Evolutionary conservation across 805 yeast genomes (phyloP).

Genomic region (Yamadazyma philogaea): DNA sequence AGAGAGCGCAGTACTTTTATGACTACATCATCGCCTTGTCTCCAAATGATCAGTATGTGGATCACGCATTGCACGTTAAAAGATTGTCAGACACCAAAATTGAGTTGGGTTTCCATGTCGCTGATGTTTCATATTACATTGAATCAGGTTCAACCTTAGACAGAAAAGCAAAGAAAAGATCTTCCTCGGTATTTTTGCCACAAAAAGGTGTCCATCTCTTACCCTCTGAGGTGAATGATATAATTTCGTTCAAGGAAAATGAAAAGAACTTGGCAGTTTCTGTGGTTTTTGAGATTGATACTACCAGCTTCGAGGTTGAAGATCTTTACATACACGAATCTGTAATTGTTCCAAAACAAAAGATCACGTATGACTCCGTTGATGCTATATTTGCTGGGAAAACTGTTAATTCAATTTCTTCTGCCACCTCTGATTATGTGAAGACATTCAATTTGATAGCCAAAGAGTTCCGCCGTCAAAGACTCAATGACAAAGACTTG

Average conservation of each 20-base stretch:
- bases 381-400: conserved; percentile 46
- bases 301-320: conserved; percentile 65
- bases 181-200: conserved; percentile 83
- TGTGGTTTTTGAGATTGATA: conserved; percentile 76
- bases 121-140: conserved; percentile 73
- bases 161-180: conserved; percentile 85
- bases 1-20: conserved; percentile 51
- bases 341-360: conserved; percentile 58
- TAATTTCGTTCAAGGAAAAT: conserved; percentile 59
- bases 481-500: conserved; percentile 50
- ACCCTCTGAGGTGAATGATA: conserved; percentile 61
- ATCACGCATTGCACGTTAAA: conserved; percentile 81
- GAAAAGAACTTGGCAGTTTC: conserved; percentile 66
- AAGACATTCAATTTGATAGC: conserved; percentile 63
- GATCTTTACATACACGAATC: conserved; percentile 77
- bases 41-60: conserved; percentile 57
- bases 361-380: conserved; percentile 52
- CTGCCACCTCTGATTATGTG: conserved; percentile 63
- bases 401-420: conserved; percentile 30
- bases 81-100: conserved; percentile 55
- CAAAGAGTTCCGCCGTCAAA: conserved; percentile 64
- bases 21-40: conserved; percentile 67
- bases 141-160: conserved; percentile 76
- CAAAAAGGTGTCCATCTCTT: conserved; percentile 67
- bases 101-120: conserved; percentile 81